A percentile compares a stretch with the other conserved stretches of the same genome.
phyloP scores from a whole-genome alignment of 352 stramenopile genomes.

The Thraustotheca clavata region DNA sequence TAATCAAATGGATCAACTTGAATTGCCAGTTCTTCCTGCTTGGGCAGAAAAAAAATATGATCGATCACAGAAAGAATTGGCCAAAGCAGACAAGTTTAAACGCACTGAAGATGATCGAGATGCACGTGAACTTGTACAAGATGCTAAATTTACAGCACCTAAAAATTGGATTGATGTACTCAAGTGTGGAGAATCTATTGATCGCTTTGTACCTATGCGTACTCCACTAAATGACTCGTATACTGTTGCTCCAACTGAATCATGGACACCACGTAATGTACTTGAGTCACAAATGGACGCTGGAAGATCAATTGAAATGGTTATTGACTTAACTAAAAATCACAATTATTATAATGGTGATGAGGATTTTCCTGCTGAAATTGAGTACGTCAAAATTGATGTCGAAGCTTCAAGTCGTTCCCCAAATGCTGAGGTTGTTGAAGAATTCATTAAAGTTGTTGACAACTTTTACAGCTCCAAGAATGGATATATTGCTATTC shows the following conservation, averaged over 20 bases:
- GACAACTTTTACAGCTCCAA: conserved; percentile 41
- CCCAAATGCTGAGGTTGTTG: not conserved
- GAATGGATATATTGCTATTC: conserved; percentile 47
- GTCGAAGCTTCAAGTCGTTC: not conserved
- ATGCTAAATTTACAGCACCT: not conserved
- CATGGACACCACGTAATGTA: conserved; percentile 2
- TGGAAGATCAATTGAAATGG: not conserved
- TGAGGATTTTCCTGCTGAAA: not conserved
- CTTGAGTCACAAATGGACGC: not conserved
- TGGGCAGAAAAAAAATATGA: conserved; percentile 19
- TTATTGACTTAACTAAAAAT: conserved; percentile 11
- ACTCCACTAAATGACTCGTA: conserved; percentile 1
- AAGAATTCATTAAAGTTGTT: conserved; percentile 33
- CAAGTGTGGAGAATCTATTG: not conserved
- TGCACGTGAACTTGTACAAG: not conserved
- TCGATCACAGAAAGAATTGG: not conserved
- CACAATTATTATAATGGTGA: conserved; percentile 12
- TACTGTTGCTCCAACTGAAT: not conserved
- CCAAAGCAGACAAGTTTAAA: not conserved
- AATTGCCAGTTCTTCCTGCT: not conserved
- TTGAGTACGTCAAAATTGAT: conserved; percentile 6
- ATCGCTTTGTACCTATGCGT: conserved; percentile 5
- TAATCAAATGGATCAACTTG: not conserved
- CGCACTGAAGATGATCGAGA: not conserved
- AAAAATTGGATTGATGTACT: conserved; percentile 2